These are phyloP conservation scores for Hyaloscypha finlandica DNA, from an alignment of 495 filamentous ascomycete species.

Conservation along the genomic window DNA sequence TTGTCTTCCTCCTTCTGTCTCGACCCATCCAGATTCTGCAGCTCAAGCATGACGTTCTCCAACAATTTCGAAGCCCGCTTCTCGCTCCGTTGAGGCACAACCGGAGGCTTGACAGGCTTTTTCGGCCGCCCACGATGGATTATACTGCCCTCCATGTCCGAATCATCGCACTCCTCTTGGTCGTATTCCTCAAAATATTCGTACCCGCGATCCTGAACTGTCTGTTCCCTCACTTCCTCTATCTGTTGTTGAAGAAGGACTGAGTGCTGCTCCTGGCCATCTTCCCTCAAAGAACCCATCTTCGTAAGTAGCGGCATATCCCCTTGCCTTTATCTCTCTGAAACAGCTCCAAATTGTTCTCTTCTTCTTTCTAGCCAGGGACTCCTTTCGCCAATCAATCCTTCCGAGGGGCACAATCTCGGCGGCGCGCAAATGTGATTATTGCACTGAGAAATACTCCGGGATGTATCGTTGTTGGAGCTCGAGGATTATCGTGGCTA, in stretches of 20 bases:
- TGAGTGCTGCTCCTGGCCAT: constrained; percentile 3
- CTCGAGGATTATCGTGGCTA: neutral
- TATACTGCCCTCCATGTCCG: constrained; percentile 32
- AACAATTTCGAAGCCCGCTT: constrained; percentile 27
- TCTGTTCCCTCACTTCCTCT: constrained; percentile 16
- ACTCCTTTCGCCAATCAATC: neutral
- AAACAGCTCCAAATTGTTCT: constrained; percentile 11
- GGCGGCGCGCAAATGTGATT: neutral
- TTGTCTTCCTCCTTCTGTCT: constrained; percentile 14
- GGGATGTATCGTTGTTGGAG: neutral
- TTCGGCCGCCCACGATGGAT: constrained; percentile 20
- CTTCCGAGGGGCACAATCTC: too few relatives aligned
- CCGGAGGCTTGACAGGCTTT: constrained; percentile 20
- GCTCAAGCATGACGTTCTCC: constrained; percentile 26
- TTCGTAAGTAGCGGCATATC: constrained; percentile 26
- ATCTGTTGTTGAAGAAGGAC: constrained; percentile 10
- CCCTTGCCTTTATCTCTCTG: neutral
- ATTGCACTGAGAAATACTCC: neutral
- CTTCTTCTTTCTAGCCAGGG: neutral
- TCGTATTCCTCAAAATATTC: constrained; percentile 25
- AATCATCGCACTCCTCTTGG: constrained; percentile 24
- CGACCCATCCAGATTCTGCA: constrained; percentile 25
- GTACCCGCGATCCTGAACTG: constrained; percentile 21
- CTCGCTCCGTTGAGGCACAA: constrained; percentile 28
- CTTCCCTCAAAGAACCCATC: constrained; percentile 16